Base-by-base conservation (phyloP, 495 filamentous ascomycete genomes). In the Neurospora pannonica region DNA sequence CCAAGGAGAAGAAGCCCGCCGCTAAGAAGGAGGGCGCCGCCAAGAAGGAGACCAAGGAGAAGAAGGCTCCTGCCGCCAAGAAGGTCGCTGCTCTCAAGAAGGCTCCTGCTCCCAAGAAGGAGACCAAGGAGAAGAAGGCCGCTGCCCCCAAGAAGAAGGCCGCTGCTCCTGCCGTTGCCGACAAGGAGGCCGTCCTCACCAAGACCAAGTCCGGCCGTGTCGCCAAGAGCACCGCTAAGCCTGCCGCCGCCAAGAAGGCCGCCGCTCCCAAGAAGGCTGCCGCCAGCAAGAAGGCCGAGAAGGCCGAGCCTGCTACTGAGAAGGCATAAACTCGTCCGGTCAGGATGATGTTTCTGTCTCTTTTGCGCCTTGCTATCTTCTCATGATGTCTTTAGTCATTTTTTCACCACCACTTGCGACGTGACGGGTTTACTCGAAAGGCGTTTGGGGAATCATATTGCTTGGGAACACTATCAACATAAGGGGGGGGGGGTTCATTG, bases 161-260 rank as follows among this genome's bases (percentile, higher is more conserved):
- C 11, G 48, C 48, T 60, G 48, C 21, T 28, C 48, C 88, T 74
- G 78, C 84, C 70, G 84, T 88, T 70, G 81, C 85, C 67, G 84
- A 83, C 77, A 85, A 87, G 75, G 82, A 85, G 71, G 89, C 92
- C 77, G 87, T 91, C 73, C 82, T 94, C 70, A 88, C 87, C 76
- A 97, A 94, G 88, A 97, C 95, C 82, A 97, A 97, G 89, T 92
- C 94, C 28, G 94, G 95, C 21, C 91, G 94, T 73, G 92, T 97
- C 75, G 90, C 93, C 67, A 97, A 97, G 91, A 80, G 83, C 7
- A 71, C 86, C 4, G 80, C 84, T 54, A 84, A 87, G 83, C 79
- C 86, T 38, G 88, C 89, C 21, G 86, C 88, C 40, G 82, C 88
- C 31, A 90, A 92, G 81, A 88, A 94, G 88, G 85, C 88, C 79